Base-by-base conservation (phyloP, 2,329 filamentous ascomycete genomes). In the Penicillium oxalicum region DNA sequence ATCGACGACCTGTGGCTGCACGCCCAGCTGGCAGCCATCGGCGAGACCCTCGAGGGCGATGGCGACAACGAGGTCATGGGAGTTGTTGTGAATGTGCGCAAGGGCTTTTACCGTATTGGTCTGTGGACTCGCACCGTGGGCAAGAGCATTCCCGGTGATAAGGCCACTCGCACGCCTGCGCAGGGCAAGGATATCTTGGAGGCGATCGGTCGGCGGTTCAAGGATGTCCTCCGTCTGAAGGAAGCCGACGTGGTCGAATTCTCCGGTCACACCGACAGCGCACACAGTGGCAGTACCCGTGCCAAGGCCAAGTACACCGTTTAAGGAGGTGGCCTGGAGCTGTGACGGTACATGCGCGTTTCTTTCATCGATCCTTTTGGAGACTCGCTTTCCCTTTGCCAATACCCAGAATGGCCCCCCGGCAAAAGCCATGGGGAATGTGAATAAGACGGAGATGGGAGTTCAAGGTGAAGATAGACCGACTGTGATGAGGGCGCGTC, bases 11-110 rank as follows among this genome's bases (percentile, higher is more conserved):
- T 95, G 47, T 98, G 93, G 93, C 83, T 98, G 52, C 88, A 97
- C 70, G 88, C 95, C 55, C 95, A 98, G 84, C 86, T 98, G 61
- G 84, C 87, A 29, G 93, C 91, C 48, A 97, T 98, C 60, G 93
- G 93, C 65, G 94, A 98, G 80, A 97, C 91, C 26, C 86, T 98
- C 47, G 93, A 98, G 77, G 85, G 88, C 36, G 91, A 96, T 67
- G 85, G 67, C 25, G 93, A 97, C 66, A 91, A 91, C 61, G 94
- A 98, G 73, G 87, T 98, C 70, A 97, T 97, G 93, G 93, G 93
- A 57, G 94, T 98, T 32, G 93, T 98, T 26, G 91, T 97, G 77
- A 98, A 98, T 73, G 91, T 98, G 51, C 87, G 93, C 72, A 96
- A 95, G 78, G 91, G 87, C 44, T 97, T 98, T 77, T 98, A 90